A percentile compares a stretch with the other conserved stretches of the same genome.
Evolutionary conservation across 2,329 filamentous ascomycete genomes (phyloP).

Genomic region (Diplocarpon rosae): DNA sequence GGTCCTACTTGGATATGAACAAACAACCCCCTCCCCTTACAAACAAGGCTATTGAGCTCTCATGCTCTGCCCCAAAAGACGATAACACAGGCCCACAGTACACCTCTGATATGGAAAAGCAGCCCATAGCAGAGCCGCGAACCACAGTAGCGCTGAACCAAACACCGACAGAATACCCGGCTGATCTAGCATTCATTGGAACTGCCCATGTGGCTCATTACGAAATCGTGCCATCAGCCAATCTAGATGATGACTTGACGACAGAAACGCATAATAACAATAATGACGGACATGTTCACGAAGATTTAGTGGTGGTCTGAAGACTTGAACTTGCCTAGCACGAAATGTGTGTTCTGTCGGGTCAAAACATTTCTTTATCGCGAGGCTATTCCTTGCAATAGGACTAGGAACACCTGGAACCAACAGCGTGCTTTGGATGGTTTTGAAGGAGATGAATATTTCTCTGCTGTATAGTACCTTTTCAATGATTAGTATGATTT

Average conservation of each 20-base stretch:
- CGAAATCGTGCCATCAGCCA: background rate
- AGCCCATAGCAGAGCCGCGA: slow-evolving; percentile 15
- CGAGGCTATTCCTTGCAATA: slow-evolving; percentile 1
- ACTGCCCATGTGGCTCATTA: slow-evolving; percentile 1
- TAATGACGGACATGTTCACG: slow-evolving; percentile 11
- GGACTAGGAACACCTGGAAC: background rate
- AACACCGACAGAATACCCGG: slow-evolving; percentile 10
- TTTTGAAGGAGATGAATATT: background rate
- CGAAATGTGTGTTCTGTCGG: background rate
- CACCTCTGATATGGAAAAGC: slow-evolving; percentile 11
- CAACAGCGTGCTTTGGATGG: background rate
- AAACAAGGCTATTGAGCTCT: slow-evolving; percentile 3
- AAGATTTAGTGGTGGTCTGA: slow-evolving; percentile 4
- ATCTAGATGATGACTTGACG: slow-evolving; percentile 20
- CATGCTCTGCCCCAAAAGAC: background rate
- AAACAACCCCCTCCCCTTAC: background rate
- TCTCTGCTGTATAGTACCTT: slow-evolving; percentile 2
- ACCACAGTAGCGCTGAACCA: slow-evolving; percentile 16
- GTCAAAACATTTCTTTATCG: background rate
- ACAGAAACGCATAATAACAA: slow-evolving; percentile 16
- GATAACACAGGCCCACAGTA: slow-evolving; percentile 2
- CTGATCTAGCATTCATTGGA: slow-evolving; percentile 3
- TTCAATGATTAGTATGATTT: background rate
- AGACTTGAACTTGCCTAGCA: background rate
- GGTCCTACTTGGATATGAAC: background rate